Base-by-base conservation (phyloP, 2,329 filamentous ascomycete genomes). In the Cadophora luteo-olivacea region DNA sequence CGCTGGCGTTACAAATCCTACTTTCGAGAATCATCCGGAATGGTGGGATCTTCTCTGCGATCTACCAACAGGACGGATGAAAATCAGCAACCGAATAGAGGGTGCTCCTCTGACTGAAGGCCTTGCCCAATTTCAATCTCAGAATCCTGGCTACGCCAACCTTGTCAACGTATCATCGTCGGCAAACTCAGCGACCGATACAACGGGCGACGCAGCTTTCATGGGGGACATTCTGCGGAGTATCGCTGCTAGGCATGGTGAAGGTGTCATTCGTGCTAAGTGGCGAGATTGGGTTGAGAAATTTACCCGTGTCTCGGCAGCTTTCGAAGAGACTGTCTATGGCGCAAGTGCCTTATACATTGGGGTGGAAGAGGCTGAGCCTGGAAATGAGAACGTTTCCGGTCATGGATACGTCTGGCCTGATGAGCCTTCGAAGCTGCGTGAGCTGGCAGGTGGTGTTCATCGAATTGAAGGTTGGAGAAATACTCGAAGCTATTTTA, bases 11-110 rank as follows among this genome's bases (percentile, higher is more conserved):
- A 99, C 95, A 1, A 99, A 99, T 77, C 96, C 96, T 6, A 95
- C 94, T 0, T 99, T 99, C 78, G 94, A 95, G 70, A 89, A 94
- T 76, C 95, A 98, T 76, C 92, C 92, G 0, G 94, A 97, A 78
- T 99, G 96, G 96, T 99, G 96, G 96, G 96, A 99, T 80, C 82
- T 99, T 11, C 85, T 99, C 14, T 99, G 96, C 79, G 96, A 99
- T 79, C 84, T 99, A 52, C 92, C 94, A 0, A 95, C 91, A 1
- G 96, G 96, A 11, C 90, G 94, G 54, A 94, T 99, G 84, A 97
- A 96, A 81, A 98, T 99, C 76, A 97, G 93, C 76, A 93, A 87
- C 78, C 91, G 90, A 75, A 94, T 98, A 72, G 95, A 98, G 71
- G 81, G 87, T 25, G 92, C 94, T 0, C 88, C 91, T 0, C 81